Evolutionary conservation across 169 alveolate species (phyloP), one percentile per base, ranked within the genome.

Genomic region (Cryptosporidium baileyi): DNA sequence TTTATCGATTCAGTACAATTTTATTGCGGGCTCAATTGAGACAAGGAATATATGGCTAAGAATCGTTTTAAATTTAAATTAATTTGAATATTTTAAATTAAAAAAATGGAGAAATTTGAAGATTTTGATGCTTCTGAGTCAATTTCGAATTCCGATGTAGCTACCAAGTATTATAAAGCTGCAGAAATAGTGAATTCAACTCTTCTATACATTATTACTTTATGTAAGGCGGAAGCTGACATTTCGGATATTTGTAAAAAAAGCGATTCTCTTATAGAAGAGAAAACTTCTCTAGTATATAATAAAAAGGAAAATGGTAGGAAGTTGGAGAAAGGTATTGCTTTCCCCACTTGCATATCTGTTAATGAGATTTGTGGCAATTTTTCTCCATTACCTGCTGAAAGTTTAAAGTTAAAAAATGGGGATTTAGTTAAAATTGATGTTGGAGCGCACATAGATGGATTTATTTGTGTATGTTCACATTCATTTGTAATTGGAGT

Each of bases 311-410:
- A 91, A 45, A 82, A 90, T 63, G 96, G 95, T 88, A 93, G 93
- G 88, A 93, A 93, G 88, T 80, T 94, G 19, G 96, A 93, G 62
- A 96, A 96, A 90, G 99, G 99, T 24, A 92, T 96, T 32, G 98
- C 99, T 28, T 96, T 97, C 92, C 99, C 99, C 19, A 96, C 99
- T 15, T 94, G 98, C 63, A 90, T 97, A 60, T 94, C 98, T 51
- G 96, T 97, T 4, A 97, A 97, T 90, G 97, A 97, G 89, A 82
- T 97, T 30, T 93, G 96, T 80, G 99, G 97, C 26, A 92, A 97
- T 88, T 96, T 89, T 67, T 93, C 99, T 11, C 99, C 99, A 2
- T 88, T 92, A 22, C 88, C 85, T 57, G 92, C 91, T 38, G 93
- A 90, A 60, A 88, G 94, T 30, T 62, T 89, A 13, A 81, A 65